Conservation (phyloP, 73 alveolate species). For the Halteria grandinella region DNA sequence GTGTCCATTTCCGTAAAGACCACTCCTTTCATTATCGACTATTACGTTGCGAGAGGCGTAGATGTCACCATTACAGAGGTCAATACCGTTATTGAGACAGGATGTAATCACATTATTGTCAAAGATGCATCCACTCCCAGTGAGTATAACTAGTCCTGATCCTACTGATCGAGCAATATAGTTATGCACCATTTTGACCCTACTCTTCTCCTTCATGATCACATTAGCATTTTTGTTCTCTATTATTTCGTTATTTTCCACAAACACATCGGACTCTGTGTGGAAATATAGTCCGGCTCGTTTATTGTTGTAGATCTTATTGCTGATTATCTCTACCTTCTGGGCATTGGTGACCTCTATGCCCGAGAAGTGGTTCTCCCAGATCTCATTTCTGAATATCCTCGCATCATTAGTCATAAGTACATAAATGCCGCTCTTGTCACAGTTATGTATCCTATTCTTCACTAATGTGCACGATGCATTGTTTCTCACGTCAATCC, state of each 20-base stretch:
- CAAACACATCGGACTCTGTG: constrained; percentile 10
- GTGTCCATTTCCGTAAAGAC: constrained; percentile 22
- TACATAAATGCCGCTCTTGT: constrained; percentile 25
- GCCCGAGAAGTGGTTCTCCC: constrained; percentile 31
- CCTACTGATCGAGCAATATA: constrained; percentile 4
- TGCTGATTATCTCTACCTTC: constrained; percentile 19
- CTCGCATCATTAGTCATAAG: constrained; percentile 17
- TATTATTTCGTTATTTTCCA: constrained; percentile 5
- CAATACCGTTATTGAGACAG: constrained; percentile 14
- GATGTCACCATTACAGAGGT: constrained; percentile 23
- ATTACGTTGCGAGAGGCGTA: not conserved
- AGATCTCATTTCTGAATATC: constrained; percentile 26
- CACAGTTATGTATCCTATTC: constrained; percentile 18
- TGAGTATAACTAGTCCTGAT: constrained; percentile 10
- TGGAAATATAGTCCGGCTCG: constrained; percentile 39
- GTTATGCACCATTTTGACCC: constrained; percentile 5
- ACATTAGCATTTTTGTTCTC: constrained; percentile 16
- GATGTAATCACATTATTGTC: not conserved
- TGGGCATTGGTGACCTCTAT: constrained; percentile 45
- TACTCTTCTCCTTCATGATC: constrained; percentile 21
- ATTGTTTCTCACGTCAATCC: constrained; percentile 27
- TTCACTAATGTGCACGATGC: not conserved
- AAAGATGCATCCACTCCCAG: not conserved
- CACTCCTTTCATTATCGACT: not conserved
- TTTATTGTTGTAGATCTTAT: not conserved